Base-by-base conservation (phyloP, 31 red algal genomes). In the Asparagopsis taxiformis region DNA sequence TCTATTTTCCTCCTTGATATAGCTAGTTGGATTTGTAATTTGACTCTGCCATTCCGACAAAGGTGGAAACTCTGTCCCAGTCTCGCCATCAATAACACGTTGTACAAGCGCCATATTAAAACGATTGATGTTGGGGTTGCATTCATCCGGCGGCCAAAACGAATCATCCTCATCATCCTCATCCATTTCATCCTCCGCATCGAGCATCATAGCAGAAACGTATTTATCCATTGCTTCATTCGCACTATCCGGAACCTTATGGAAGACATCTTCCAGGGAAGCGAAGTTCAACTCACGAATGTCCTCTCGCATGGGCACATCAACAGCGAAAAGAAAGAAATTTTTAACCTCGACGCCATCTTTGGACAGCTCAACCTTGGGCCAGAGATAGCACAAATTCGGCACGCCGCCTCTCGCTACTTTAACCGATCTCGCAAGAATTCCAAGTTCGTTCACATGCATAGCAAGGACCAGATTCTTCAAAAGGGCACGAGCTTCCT, bases 301-400 rank as follows among this genome's bases (percentile, higher is more conserved):
- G 46, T 88, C 83, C 35, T 88, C 83, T 21, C 73, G 46, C 83
- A 88, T 88, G 3, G 83, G 83, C 21, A 88, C 30, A 19, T 88
- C 61, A 20, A 72, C 83, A 10, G 49, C 24, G 32, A 72, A 78
- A 32, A 88, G 62, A 68, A 78, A 88, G 48, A 75, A 88, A 21
- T 61, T 78, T 29, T 67, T 28, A 15, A 88, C 32, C 7, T 22
- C 21, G 0, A 8, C 1, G 15, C 36, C 51, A n/a, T 53, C 37
- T 1, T 25, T 0, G 22, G 71, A 43, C 2, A 78, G 35, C 56
- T 88, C 83, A 39, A 88, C 62, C 23, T 44, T 23, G 13, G 83
- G 83, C 83, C 83, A 88, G 13, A 88, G 41, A 44, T 64, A 88
- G 0, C 52, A 39, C 16, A 88, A 36, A 61, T 3, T 23, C 2